Evolutionary conservation across 1,284 basidiomycete genomes (phyloP), one percentile per base, ranked within the genome.

Genomic region (Cryptococcus neoformans): DNA sequence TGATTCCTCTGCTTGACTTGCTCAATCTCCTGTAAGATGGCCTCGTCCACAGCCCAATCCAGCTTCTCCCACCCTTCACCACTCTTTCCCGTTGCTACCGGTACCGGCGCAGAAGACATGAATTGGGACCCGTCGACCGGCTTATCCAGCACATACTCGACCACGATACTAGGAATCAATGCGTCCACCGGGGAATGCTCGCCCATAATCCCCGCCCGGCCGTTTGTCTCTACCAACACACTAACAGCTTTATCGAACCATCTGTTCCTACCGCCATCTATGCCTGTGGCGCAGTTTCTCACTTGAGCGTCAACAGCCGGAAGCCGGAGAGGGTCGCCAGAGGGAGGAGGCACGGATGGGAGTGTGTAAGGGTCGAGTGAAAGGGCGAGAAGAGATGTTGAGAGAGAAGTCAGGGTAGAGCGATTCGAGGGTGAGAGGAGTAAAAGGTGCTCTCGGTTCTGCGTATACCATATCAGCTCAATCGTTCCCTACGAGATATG

Each of bases 141-240:
- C 65, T 87, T 82, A 1, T 85, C 84, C 41, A 93, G 80, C 1
- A 86, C 86, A 68, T 89, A 95, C 69, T 97, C 92, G 44, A 86
- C 85, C n/a, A 92, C 84, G 52, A 94, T 89, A 63, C 89, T 91
- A 0, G 94, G 93, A 49, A 96, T 87, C 9, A 98, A 80, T 1
- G 94, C 94, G 64, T 98, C 95, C 56, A 88, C 87, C 0, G 91
- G 89, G 3, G 91, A 90, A 77, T 97, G 94, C 79, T 98, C 95
- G 35, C 95, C 95, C 69, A 87, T 86, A 54, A 90, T 88, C 41
- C 91, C 90, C 3, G 90, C 89, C 44, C 91, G 85, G 1, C 88
- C 87, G 60, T 88, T 90, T 11, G 87, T 86, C 77, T 97, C 93
- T 44, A 98, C 86, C 49, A 90, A 83, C 56, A 97, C 78, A 6